Conservation (phyloP, 768 basidiomycete species). For the Mycena latifolia region DNA sequence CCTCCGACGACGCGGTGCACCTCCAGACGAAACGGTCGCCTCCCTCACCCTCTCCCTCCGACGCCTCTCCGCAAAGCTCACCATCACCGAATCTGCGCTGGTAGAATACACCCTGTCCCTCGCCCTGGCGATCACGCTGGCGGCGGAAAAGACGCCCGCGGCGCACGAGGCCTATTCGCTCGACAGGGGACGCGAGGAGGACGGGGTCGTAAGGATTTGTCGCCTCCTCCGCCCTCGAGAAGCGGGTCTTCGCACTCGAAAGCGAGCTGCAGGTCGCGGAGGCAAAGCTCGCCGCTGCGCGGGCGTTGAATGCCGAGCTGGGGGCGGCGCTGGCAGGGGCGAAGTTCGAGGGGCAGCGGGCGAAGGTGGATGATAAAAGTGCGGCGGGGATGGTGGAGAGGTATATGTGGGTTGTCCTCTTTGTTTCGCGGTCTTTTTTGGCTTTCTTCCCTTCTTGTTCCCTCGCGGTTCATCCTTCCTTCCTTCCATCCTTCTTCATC, state of each 20-base stretch:
- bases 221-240: slow-evolving; percentile 58
- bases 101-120: slow-evolving; percentile 62
- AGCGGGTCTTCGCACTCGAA: slow-evolving; percentile 56
- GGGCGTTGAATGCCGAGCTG: slow-evolving; percentile 54
- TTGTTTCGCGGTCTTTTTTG: not conserved
- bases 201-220: slow-evolving; percentile 64
- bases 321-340: slow-evolving; percentile 59
- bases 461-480: too few species aligned
- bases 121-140: slow-evolving; percentile 54
- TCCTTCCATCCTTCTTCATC: too few species aligned
- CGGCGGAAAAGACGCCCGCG: slow-evolving; percentile 53
- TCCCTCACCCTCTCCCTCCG: slow-evolving; percentile 78
- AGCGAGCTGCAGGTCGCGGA: slow-evolving; percentile 57
- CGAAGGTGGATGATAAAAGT: slow-evolving; percentile 74
- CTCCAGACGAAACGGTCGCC: not conserved
- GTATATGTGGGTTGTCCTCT: slow-evolving; percentile 77
- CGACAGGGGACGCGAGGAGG: slow-evolving; percentile 69
- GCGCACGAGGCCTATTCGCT: slow-evolving; percentile 68
- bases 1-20: too few species aligned
- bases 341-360: slow-evolving; percentile 65
- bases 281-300: slow-evolving; percentile 60
- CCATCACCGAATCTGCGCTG: slow-evolving; percentile 68
- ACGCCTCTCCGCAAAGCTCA: slow-evolving; percentile 76
- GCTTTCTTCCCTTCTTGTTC: not conserved
- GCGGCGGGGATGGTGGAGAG: slow-evolving; percentile 88